Evolutionary conservation across 176 grass and related monocot genomes (phyloP).

Genomic region (Juncus effusus): DNA sequence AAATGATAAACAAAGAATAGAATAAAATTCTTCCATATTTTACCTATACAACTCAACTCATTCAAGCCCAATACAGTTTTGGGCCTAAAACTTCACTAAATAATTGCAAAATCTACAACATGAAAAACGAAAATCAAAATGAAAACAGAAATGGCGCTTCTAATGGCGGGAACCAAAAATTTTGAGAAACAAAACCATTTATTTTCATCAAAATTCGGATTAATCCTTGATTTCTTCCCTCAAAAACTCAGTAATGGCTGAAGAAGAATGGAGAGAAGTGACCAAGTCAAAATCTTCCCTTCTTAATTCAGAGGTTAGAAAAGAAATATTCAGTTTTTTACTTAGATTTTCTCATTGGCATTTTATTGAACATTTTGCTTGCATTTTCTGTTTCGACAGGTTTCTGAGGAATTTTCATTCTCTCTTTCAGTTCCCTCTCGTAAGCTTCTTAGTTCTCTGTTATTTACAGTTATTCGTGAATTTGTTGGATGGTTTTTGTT

Average conservation of each 20-base stretch:
- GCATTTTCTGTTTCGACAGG: constrained; percentile 30
- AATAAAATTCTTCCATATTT: no score
- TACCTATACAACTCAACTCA: no score
- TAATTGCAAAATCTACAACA: background rate
- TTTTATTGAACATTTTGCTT: constrained; percentile 21
- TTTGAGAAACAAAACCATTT: constrained; percentile 16
- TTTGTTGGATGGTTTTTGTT: background rate
- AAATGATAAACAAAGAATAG: no score
- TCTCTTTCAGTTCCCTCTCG: constrained; percentile 20
- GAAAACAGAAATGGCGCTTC: background rate
- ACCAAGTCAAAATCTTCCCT: background rate
- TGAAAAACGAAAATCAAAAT: background rate
- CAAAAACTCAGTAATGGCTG: constrained; percentile 2
- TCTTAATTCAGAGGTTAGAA: constrained; percentile 22
- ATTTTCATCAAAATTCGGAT: constrained; percentile 6
- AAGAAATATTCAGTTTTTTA: background rate
- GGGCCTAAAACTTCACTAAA: no score
- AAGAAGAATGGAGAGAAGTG: background rate
- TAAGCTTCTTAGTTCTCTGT: background rate
- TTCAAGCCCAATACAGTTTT: no score
- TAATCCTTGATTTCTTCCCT: background rate
- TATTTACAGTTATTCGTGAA: background rate
- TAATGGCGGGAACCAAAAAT: constrained; percentile 19
- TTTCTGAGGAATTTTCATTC: constrained; percentile 19
- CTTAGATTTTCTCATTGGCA: background rate